These are phyloP conservation scores for Lolium perenne DNA, from an alignment of 176 grass and related monocot species.

Conservation along the genomic window DNA sequence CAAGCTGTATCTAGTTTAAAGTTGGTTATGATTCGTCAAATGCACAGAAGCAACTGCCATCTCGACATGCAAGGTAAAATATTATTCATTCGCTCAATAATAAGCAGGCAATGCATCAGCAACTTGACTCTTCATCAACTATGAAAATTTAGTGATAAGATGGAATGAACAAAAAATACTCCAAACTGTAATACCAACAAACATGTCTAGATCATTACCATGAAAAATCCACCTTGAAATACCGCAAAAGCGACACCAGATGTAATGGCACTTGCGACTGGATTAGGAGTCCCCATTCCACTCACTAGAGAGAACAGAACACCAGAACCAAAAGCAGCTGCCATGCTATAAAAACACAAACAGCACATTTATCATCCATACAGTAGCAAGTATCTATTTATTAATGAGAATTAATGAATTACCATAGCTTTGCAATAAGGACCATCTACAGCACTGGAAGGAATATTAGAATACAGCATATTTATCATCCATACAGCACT, in stretches of 20 bases:
- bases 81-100: not conserved
- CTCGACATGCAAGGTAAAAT: not conserved
- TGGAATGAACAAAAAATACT: conserved; percentile 3
- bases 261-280: conserved; percentile 56
- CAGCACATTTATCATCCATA: conserved; percentile 30
- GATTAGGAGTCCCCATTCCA: conserved; percentile 84
- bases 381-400: not conserved
- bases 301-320: conserved; percentile 88
- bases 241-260: conserved; percentile 79
- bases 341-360: conserved; percentile 71
- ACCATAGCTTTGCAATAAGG: not conserved
- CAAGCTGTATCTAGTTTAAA: conserved; percentile 12
- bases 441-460: not conserved
- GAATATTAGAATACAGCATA: not conserved
- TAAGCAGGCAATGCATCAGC: not conserved
- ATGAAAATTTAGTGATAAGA: conserved; percentile 10
- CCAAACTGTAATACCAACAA: conserved; percentile 3
- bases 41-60: conserved; percentile 1
- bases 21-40: not conserved
- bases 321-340: conserved; percentile 94
- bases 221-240: conserved; percentile 90
- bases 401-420: conserved; percentile 11
- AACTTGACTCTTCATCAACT: not conserved
- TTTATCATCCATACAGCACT: not conserved
- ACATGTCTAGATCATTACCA: conserved; percentile 55